Percentiles rank a stretch among this genome's conserved stretches.
Evolutionary conservation across 2,329 filamentous ascomycete species (phyloP).

Genomic region (Blumeriella jaapii): DNA sequence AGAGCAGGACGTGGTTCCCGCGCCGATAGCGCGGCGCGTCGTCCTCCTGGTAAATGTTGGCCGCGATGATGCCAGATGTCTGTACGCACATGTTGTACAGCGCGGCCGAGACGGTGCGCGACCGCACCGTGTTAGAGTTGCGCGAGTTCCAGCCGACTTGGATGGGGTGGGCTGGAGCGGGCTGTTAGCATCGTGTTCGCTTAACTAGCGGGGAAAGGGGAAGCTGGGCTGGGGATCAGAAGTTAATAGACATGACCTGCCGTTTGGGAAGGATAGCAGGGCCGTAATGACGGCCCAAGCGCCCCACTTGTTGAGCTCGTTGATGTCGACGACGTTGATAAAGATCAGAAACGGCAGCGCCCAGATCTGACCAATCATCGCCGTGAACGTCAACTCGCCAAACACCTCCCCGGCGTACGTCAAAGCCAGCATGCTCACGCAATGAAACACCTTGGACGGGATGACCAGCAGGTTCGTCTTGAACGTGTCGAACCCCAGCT

Average conservation of each 20-base stretch:
- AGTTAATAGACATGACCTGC: neutral
- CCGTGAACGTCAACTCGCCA: conserved; percentile 38
- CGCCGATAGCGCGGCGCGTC: conserved; percentile 37
- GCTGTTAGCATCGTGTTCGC: too few relatives aligned
- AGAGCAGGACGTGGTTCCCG: conserved; percentile 39
- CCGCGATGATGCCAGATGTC: conserved; percentile 29
- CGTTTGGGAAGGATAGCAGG: conserved; percentile 28
- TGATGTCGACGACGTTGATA: conserved; percentile 30
- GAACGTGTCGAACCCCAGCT: conserved; percentile 28
- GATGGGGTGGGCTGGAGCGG: conserved; percentile 35
- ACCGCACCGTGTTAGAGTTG: conserved; percentile 51
- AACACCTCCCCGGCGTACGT: conserved; percentile 34
- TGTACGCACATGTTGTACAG: conserved; percentile 49
- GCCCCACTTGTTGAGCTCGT: conserved; percentile 31
- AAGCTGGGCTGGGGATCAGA: too few relatives aligned
- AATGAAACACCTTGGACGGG: conserved; percentile 37
- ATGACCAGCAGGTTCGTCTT: conserved; percentile 36
- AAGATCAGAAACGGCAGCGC: conserved; percentile 43
- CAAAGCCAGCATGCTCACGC: conserved; percentile 29
- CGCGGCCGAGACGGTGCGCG: conserved; percentile 49
- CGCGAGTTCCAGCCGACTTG: conserved; percentile 38
- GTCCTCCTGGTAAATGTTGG: conserved; percentile 32
- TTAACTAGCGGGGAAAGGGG: too few relatives aligned
- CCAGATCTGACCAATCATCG: conserved; percentile 44
- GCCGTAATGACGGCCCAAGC: conserved; percentile 33